Conservation (phyloP, 306 rosid species). For the Quillaja saponaria region DNA sequence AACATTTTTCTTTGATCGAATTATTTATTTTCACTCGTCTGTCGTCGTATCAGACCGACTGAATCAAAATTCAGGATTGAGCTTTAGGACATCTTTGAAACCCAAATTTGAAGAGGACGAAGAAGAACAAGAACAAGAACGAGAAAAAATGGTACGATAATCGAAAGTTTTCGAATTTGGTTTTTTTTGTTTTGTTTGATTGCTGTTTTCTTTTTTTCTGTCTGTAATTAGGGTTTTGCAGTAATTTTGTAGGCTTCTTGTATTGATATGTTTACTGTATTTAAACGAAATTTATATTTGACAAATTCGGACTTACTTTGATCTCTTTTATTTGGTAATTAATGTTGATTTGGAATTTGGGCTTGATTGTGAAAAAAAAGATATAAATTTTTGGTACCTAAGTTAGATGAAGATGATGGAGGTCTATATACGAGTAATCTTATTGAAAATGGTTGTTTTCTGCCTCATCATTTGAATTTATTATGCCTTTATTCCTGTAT, state of each 20-base stretch:
- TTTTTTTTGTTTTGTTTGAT: no score
- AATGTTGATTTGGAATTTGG: constrained; percentile 2
- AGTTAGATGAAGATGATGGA: background rate
- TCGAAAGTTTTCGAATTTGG: no score
- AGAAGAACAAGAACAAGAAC: no score
- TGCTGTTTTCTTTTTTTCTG: background rate
- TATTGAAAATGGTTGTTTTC: background rate
- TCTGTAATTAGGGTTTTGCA: constrained; percentile 3
- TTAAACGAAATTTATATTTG: background rate
- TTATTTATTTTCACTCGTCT: no score
- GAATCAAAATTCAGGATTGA: background rate
- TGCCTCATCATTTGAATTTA: no score
- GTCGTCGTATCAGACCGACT: no score
- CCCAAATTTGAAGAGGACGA: background rate
- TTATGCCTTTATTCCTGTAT: no score
- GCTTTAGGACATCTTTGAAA: background rate
- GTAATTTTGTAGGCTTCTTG: background rate
- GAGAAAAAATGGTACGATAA: constrained; percentile 28
- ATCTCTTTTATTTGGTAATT: constrained; percentile 1
- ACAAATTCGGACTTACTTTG: background rate
- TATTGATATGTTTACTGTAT: background rate
- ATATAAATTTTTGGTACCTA: no score
- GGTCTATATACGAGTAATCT: background rate
- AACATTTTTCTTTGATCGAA: no score
- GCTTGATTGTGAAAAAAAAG: background rate